A percentile compares a stretch with the other conserved stretches of the same genome.
These are phyloP conservation scores for Hymenoscyphus fraxineus DNA, from an alignment of 2,329 filamentous ascomycete species.

Conservation along the genomic window DNA sequence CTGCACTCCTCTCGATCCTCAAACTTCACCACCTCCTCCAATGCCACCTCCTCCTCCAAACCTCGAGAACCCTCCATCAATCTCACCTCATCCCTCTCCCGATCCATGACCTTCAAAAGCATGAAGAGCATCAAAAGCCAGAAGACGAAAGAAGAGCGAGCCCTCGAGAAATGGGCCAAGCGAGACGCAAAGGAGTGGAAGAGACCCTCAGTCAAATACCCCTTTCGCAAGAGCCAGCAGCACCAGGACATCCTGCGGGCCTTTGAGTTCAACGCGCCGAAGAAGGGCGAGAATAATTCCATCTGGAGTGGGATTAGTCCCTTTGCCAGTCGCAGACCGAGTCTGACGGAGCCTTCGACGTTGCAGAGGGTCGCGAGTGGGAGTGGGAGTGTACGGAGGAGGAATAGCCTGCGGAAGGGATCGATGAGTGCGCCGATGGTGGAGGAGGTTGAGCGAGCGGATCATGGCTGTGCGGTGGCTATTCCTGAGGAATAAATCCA, in stretches of 20 bases:
- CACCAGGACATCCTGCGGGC: slow-evolving; percentile 22
- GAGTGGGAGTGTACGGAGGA: slow-evolving; percentile 6
- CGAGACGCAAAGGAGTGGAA: slow-evolving; percentile 22
- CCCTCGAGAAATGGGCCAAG: slow-evolving; percentile 21
- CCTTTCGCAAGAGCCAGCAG: slow-evolving; percentile 14
- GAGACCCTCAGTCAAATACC: slow-evolving; percentile 7
- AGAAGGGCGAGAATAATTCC: slow-evolving; percentile 14
- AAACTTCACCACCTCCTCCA: slow-evolving; percentile 7
- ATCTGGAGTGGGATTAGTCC: slow-evolving; percentile 19
- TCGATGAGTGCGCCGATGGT: neutral
- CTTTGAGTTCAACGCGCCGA: slow-evolving; percentile 20
- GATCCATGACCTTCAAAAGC: slow-evolving; percentile 17
- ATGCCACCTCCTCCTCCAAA: slow-evolving; percentile 5
- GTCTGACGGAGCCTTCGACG: slow-evolving; percentile 13
- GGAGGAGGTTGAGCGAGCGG: neutral
- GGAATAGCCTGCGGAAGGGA: slow-evolving; percentile 1
- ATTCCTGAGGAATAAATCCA: neutral
- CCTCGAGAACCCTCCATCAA: slow-evolving; percentile 5
- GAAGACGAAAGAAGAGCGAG: slow-evolving; percentile 13
- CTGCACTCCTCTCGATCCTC: slow-evolving; percentile 6
- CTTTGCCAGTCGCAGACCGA: slow-evolving; percentile 16
- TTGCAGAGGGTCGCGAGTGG: slow-evolving; percentile 11
- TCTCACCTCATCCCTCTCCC: slow-evolving; percentile 10
- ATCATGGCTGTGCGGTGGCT: neutral
- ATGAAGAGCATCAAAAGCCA: neutral